Base-by-base conservation (phyloP, 1,139 yeast species). In the Magnusiomyces clavatus region DNA sequence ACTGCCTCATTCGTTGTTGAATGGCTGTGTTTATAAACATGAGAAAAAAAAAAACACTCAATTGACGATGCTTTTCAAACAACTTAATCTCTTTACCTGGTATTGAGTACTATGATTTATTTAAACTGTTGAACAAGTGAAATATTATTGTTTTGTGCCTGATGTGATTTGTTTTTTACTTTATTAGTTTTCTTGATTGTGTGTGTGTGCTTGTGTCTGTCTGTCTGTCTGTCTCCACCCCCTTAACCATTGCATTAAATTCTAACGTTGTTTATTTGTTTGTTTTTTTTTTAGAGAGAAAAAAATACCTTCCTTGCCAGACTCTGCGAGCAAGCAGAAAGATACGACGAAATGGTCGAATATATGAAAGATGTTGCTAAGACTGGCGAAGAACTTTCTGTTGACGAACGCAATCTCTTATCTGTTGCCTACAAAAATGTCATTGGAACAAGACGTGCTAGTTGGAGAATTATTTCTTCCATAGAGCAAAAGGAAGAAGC, bases 261-360 rank as follows among this genome's bases (percentile, higher is more conserved):
- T 14, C 41, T 46, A 20, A 20, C 29, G 13, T 19, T 14, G 17
- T 29, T 17, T 3, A 36, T 6, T 24, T 5, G 6, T 24, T 24
- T 24, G 31, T 24, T 24, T 5, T 24, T 24, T 24, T 5, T 24
- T 24, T 24, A 24, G 31, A 24, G 31, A 24, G 98, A 92, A 82
- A 96, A 90, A 78, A 87, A 96, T 65, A 97, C 92, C 67, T 92
- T 90, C 75, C 85, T 92, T 72, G 97, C 98, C 74, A 92, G 92
- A 75, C 86, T 92, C 74, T 97, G 97, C 66, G 98, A 92, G 77
- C 97, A 92, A 78, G 97, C 98, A 67, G 98, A 92, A 78, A 95
- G 98, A 75, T 92, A 92, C 72, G 98, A 92, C 77, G 98, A 94
- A 59, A 71, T 71, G 75, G 97, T 92, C 64, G 96, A 89, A 73